Evolutionary conservation across 2,329 filamentous ascomycete genomes (phyloP).

Genomic region (Lasiodiplodia sp.): DNA sequence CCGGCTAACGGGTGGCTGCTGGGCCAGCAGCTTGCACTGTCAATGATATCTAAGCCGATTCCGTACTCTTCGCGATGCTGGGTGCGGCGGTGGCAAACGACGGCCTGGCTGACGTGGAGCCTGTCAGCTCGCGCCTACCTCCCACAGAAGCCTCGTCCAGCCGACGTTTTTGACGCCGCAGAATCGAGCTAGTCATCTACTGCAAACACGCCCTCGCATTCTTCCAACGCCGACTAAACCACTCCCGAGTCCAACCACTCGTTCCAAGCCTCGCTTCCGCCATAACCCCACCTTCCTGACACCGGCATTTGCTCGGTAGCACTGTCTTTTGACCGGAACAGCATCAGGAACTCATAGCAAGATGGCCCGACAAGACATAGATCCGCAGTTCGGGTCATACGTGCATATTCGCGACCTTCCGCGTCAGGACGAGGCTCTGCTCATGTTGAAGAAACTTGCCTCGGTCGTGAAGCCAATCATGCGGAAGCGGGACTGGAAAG

Average conservation of each 20-base stretch:
- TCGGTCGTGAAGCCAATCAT: constrained; percentile 95
- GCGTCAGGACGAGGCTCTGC: constrained; percentile 54
- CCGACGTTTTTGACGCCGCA: neutral
- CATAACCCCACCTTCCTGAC: neutral
- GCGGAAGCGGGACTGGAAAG: constrained; percentile 82
- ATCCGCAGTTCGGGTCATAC: constrained; percentile 58
- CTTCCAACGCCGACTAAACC: neutral
- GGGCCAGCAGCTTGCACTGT: neutral
- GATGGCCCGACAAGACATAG: constrained; percentile 47
- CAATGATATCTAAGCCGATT: constrained; percentile 6
- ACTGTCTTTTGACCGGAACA: neutral
- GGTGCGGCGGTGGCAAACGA: constrained; percentile 14
- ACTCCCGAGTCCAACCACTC: neutral
- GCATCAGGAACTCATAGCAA: constrained; percentile 5
- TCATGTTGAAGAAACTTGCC: constrained; percentile 78
- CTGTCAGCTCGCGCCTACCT: constrained; percentile 2
- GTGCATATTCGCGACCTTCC: constrained; percentile 57
- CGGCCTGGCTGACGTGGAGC: constrained; percentile 16
- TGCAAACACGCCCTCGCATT: neutral
- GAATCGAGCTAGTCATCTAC: neutral
- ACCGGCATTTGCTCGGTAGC: constrained; percentile 9
- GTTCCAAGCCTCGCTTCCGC: neutral
- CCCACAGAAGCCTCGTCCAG: neutral
- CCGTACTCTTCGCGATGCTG: constrained; percentile 6
- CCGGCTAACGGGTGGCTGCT: neutral